Percentiles rank a stretch among this genome's conserved stretches.
These are phyloP conservation scores for Tricladium varicosporioides DNA, from an alignment of 2,329 filamentous ascomycete genomes.

Conservation along the genomic window DNA sequence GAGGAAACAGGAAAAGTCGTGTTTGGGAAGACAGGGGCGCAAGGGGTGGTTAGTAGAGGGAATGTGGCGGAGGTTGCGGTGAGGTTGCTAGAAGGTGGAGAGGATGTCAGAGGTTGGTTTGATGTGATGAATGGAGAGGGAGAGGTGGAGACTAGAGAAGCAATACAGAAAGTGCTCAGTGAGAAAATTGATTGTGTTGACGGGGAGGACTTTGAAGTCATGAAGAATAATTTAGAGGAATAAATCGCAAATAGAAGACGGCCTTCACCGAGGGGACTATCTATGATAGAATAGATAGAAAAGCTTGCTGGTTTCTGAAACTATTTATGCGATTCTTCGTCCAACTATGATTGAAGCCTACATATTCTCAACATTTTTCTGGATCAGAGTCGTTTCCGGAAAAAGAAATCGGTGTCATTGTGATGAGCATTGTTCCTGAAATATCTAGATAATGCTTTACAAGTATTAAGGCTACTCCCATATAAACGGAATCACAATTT, in stretches of 20 bases:
- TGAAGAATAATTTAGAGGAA: conserved; percentile 19
- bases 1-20: conserved; percentile 42
- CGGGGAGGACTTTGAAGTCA: conserved; percentile 42
- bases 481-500: conserved; percentile 16
- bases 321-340: no score
- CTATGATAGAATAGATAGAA: no score
- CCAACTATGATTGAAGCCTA: no score
- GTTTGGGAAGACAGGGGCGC: conserved; percentile 41
- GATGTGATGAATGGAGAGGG: conserved; percentile 55
- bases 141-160: conserved; percentile 38
- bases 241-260: neutral
- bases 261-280: neutral
- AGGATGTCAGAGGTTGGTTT: conserved; percentile 50
- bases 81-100: conserved; percentile 45
- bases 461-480: no score
- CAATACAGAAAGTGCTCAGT: conserved; percentile 47
- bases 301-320: no score
- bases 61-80: conserved; percentile 59
- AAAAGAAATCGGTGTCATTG: no score
- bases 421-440: no score
- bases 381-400: no score
- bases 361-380: no score
- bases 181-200: conserved; percentile 52
- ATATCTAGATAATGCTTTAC: no score
- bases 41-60: conserved; percentile 46